Evolutionary conservation across 345 rosid species (phyloP).

Genomic region (Melastoma malabathricum): DNA sequence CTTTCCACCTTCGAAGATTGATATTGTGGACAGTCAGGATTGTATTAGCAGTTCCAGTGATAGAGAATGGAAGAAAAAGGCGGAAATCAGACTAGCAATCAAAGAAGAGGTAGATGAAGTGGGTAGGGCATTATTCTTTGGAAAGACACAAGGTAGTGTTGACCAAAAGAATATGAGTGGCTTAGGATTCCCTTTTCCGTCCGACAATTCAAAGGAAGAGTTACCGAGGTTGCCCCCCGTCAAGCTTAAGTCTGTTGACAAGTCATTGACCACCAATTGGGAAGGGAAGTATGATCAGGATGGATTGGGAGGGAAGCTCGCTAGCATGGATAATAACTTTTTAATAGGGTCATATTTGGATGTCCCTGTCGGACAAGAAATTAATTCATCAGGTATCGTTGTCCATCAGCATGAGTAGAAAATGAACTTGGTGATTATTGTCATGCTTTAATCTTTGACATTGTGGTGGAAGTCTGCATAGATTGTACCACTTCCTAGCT

Average conservation of each 20-base stretch:
- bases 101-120: constrained; percentile 89
- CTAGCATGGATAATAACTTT: constrained; percentile 48
- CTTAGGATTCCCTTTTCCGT: constrained; percentile 37
- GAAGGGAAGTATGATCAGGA: constrained; percentile 79
- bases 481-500: too few species aligned
- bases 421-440: too few species aligned
- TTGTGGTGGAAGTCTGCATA: too few species aligned
- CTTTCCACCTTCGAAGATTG: constrained; percentile 47
- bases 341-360: constrained; percentile 81
- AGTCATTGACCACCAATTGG: constrained; percentile 53
- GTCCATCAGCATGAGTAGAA: background rate
- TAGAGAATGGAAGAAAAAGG: constrained; percentile 59
- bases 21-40: constrained; percentile 36
- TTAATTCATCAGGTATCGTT: constrained; percentile 72
- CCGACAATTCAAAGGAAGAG: constrained; percentile 67
- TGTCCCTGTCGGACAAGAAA: constrained; percentile 91
- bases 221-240: constrained; percentile 94
- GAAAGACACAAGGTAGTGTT: constrained; percentile 39
- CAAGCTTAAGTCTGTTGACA: constrained; percentile 88
- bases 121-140: constrained; percentile 65
- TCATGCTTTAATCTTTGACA: too few species aligned
- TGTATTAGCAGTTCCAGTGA: constrained; percentile 27
- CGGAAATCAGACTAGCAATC: constrained; percentile 38
- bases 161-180: constrained; percentile 36
- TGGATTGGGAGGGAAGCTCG: constrained; percentile 39